Conservation (phyloP, 108 stramenopile species). For the Schizochytrium sp. region DNA sequence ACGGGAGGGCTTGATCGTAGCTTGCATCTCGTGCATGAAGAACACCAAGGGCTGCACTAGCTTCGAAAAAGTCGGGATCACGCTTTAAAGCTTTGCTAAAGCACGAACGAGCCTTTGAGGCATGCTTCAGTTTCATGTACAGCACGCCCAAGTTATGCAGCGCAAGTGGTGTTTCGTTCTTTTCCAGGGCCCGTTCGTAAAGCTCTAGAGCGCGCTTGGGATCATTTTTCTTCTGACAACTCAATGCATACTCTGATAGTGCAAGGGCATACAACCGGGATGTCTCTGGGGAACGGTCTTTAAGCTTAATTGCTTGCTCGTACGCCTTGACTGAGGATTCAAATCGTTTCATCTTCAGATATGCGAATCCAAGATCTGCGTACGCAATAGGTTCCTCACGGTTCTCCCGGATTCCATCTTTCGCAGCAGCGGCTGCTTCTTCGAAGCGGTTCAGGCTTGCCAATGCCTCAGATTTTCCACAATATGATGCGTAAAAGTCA, state of each 20-base stretch:
- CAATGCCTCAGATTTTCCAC: slow-evolving; percentile 34
- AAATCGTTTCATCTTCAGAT: background rate
- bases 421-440: slow-evolving; percentile 43
- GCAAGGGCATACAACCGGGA: slow-evolving; percentile 33
- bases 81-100: slow-evolving; percentile 17
- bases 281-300: slow-evolving; percentile 40
- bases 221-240: background rate
- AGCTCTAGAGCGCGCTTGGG: slow-evolving; percentile 35
- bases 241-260: background rate
- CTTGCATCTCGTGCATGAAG: background rate
- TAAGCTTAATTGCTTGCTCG: slow-evolving; percentile 26
- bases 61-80: background rate
- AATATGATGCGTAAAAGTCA: slow-evolving; percentile 26
- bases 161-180: slow-evolving; percentile 37
- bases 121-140: background rate
- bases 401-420: slow-evolving; percentile 9
- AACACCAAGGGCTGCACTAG: slow-evolving; percentile 3
- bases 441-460: slow-evolving; percentile 36
- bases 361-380: slow-evolving; percentile 16
- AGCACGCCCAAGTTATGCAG: slow-evolving; percentile 52
- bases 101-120: background rate
- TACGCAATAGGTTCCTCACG: slow-evolving; percentile 12
- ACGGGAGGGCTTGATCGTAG: slow-evolving; percentile 11
- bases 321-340: background rate
- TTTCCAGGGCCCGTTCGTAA: slow-evolving; percentile 39